Conservation (phyloP, 257 asterid species). For the Plectranthus barbatus region DNA sequence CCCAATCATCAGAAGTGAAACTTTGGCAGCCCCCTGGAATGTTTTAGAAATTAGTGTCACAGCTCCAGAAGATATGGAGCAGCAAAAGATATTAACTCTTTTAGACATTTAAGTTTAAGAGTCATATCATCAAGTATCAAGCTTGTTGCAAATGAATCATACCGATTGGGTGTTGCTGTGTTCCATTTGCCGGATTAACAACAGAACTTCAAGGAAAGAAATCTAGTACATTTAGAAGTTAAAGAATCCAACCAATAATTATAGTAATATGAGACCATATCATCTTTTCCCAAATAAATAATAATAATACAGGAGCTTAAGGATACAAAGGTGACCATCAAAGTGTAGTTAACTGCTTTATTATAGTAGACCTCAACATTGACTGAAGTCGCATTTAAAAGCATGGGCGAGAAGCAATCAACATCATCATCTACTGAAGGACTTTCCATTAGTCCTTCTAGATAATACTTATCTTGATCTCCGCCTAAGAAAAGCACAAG, state of each 20-base stretch:
- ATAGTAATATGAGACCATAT: constrained; percentile 1
- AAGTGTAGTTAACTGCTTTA: constrained; percentile 90
- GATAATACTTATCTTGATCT: constrained; percentile 64
- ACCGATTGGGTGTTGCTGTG: constrained; percentile 96
- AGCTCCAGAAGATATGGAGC: background rate
- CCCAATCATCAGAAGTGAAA: constrained; percentile 86
- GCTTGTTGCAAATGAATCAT: constrained; percentile 18
- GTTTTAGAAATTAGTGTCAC: background rate
- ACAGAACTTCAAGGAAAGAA: constrained; percentile 87
- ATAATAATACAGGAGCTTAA: constrained; percentile 10
- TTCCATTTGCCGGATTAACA: constrained; percentile 95
- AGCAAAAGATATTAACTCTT: background rate
- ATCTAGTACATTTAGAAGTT: constrained; percentile 41
- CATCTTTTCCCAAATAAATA: background rate
- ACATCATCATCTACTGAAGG: constrained; percentile 92
- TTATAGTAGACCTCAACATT: constrained; percentile 82
- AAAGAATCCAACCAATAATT: constrained; percentile 40
- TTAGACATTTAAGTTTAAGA: background rate
- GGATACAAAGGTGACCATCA: constrained; percentile 99
- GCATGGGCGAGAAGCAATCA: constrained; percentile 95
- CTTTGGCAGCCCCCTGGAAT: constrained; percentile 97
- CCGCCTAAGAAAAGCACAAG: constrained; percentile 51
- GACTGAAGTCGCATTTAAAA: constrained; percentile 82
- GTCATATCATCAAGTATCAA: background rate
- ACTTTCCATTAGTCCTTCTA: constrained; percentile 96